phyloP scores from a whole-genome alignment of 179 eudicot species.

The Nepenthes alata region DNA sequence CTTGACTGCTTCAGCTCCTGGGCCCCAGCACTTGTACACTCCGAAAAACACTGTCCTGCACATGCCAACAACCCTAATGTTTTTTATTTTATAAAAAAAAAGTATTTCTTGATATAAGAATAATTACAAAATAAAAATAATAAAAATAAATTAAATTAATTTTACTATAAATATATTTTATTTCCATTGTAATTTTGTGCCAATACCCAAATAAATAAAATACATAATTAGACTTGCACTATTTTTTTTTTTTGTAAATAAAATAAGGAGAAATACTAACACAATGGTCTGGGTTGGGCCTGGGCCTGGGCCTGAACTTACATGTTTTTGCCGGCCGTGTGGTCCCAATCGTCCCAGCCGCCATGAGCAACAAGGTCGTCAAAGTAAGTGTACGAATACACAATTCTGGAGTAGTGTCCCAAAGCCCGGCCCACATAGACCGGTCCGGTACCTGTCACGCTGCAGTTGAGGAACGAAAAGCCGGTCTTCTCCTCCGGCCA shows the following conservation, averaged over 20 bases:
- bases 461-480: conserved; percentile 67
- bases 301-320: conserved; percentile 3
- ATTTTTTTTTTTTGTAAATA: neutral
- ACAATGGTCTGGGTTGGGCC: neutral
- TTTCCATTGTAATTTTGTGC: too few relatives aligned
- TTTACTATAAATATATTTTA: too few relatives aligned
- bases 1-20: conserved; percentile 61
- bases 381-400: conserved; percentile 73
- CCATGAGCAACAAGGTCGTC: conserved; percentile 75
- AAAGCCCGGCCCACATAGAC: conserved; percentile 84
- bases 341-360: conserved; percentile 96
- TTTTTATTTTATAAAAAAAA: neutral
- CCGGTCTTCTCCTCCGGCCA: conserved; percentile 59
- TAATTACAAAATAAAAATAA: too few relatives aligned
- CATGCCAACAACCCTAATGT: neutral
- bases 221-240: too few relatives aligned
- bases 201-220: too few relatives aligned
- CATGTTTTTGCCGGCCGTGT: conserved; percentile 46
- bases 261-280: neutral
- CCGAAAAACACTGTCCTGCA: conserved; percentile 80
- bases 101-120: too few relatives aligned
- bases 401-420: conserved; percentile 85
- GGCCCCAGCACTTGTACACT: conserved; percentile 82
- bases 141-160: too few relatives aligned
- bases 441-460: conserved; percentile 80